Percentiles rank a stretch among this genome's conserved stretches.
phyloP scores from a whole-genome alignment of 768 basidiomycete genomes.

The Psilocybe cyanescens region DNA sequence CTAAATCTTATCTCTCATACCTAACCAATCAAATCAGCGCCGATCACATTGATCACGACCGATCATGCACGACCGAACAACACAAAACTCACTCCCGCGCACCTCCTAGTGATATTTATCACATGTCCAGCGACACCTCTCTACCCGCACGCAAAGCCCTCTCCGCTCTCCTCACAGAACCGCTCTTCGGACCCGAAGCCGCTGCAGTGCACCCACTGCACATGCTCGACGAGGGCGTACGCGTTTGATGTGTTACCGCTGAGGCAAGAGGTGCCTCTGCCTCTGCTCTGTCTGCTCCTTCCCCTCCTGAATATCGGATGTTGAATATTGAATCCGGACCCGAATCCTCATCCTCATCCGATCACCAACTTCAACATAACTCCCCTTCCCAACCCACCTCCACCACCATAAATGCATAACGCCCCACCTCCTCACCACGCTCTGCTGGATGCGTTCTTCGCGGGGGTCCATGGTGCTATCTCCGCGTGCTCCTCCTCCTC shows the following conservation, averaged over 20 bases:
- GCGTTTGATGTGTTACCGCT: conserved; percentile 67
- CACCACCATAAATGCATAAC: not conserved
- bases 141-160: conserved; percentile 66
- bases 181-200: conserved; percentile 57
- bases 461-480: conserved; percentile 45
- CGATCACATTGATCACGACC: not conserved
- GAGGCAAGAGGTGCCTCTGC: conserved; percentile 23
- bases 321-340: not conserved
- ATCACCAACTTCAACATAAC: not conserved
- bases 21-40: not conserved
- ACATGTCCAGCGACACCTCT: conserved; percentile 67
- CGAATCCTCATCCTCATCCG: not conserved
- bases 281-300: not conserved
- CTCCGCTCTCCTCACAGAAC: conserved; percentile 57
- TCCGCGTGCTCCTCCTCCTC: too few species aligned
- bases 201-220: conserved; percentile 50
- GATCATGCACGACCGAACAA: not conserved
- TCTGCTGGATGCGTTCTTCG: conserved; percentile 71
- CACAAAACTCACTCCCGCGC: conserved; percentile 8
- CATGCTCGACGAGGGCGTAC: conserved; percentile 73
- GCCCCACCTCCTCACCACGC: conserved; percentile 27
- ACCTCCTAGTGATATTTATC: conserved; percentile 58
- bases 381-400: not conserved
- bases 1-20: not conserved
- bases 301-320: too few species aligned